Evolutionary conservation across 345 rosid genomes (phyloP), one percentile per base, ranked within the genome.

Genomic region (Aquilaria yunnanensis): DNA sequence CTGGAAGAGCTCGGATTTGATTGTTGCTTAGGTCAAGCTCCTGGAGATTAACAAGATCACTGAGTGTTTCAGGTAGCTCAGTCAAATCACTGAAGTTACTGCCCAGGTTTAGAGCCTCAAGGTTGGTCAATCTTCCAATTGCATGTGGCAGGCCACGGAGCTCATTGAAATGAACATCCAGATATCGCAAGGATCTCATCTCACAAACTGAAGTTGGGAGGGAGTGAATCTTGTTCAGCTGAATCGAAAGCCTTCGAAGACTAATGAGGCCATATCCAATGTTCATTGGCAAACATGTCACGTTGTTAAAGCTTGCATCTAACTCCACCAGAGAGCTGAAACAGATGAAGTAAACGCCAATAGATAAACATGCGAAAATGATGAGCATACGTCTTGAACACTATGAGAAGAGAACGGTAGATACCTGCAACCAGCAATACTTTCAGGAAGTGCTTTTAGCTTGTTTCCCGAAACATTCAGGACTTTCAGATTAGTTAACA

Each of bases 1-100:
- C 83, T 0, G 97, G 97, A 62, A 95, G 79, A 31, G 77, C 75
- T 46, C 75, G 79, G 67, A 95, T 83, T 71, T 95, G 99, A 73
- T 95, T 95, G 85, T 95, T 91, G 83, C 97, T 91, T n/a, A 91
- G 82, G 76, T 95, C 96, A 45, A 95, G 96, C 66, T 95, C 96
- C 70, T 71, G 81, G 32, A 95, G 80, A 73, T 77, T 89, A 32
- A 67, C 72, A 45, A 95, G 70, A 48, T 95, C 96, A n/a, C 87
- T 78, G 2, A 91, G 67, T 9, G 96, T 67, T 56, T 83, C 91
- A 0, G 97, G 97, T 13, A 91, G 83, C 58, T 75, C 75, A 1
- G 66, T 80, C 78, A 94, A 74, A 84, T 89, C 83, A 56, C 73
- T 84, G 81, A 95, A 95, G 60, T 95, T 95, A 73, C 85, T 87